Percentiles rank a stretch among this genome's conserved stretches.
phyloP scores from a whole-genome alignment of 176 grass and related monocot species.

The Oryza brachyantha region DNA sequence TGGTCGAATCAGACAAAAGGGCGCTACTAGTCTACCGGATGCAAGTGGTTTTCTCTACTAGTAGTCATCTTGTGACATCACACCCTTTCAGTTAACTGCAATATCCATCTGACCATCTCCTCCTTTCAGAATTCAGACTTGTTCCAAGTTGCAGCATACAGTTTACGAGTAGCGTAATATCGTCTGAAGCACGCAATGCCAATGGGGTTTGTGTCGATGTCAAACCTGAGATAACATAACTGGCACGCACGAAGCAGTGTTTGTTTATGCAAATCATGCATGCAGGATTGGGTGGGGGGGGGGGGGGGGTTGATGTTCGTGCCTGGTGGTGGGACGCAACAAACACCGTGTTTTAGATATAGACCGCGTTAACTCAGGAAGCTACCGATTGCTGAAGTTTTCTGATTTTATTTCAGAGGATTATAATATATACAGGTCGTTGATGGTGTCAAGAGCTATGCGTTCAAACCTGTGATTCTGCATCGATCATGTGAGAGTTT shows the following conservation, averaged over 20 bases:
- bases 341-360: slow-evolving; percentile 17
- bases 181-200: slow-evolving; percentile 4
- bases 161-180: no score
- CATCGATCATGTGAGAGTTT: neutral
- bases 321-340: slow-evolving; percentile 1
- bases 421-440: neutral
- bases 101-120: neutral
- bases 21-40: neutral
- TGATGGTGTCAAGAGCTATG: neutral
- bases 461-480: neutral
- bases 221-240: slow-evolving; percentile 15
- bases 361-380: neutral
- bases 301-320: no score
- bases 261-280: slow-evolving; percentile 14
- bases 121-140: neutral
- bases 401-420: neutral
- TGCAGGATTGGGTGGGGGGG: neutral
- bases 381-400: neutral
- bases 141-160: neutral
- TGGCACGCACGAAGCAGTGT: slow-evolving; percentile 16
- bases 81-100: neutral
- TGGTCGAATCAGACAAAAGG: neutral
- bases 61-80: neutral
- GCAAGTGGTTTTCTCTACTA: no score
- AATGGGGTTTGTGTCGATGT: neutral